A percentile compares a stretch with the other conserved stretches of the same genome.
phyloP scores from a whole-genome alignment of 2,329 filamentous ascomycete genomes.

The Macrophomina phaseolina region DNA sequence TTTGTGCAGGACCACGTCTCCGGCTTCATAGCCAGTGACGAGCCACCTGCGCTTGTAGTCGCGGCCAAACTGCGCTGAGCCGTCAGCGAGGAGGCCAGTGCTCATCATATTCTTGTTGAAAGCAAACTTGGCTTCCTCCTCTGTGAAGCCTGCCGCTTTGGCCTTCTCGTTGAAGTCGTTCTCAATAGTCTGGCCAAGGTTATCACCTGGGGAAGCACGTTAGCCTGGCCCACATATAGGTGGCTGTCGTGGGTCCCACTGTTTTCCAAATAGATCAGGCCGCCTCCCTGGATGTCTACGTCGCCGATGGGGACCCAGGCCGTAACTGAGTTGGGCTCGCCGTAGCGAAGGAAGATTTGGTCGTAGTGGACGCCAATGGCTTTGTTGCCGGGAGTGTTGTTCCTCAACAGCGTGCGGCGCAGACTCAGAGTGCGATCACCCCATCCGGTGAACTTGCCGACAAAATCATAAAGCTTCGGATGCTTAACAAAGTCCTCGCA shows the following conservation, averaged over 20 bases:
- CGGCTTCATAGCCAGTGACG: constrained; percentile 57
- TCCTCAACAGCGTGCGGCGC: constrained; percentile 59
- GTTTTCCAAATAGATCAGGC: constrained; percentile 51
- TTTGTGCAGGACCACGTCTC: constrained; percentile 55
- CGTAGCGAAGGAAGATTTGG: constrained; percentile 48
- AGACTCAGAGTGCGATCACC: constrained; percentile 54
- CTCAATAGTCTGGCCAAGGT: constrained; percentile 47
- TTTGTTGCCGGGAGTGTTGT: constrained; percentile 60
- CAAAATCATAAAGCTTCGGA: constrained; percentile 55
- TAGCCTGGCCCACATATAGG: background rate
- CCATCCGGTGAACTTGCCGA: constrained; percentile 62
- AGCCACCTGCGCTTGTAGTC: constrained; percentile 46
- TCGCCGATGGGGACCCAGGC: constrained; percentile 50
- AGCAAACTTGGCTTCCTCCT: constrained; percentile 49
- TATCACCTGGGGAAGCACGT: constrained; percentile 23
- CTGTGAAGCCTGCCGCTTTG: constrained; percentile 48
- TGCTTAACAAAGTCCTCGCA: constrained; percentile 58
- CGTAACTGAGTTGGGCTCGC: constrained; percentile 41
- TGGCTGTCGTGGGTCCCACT: constrained; percentile 28
- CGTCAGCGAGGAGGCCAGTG: constrained; percentile 56
- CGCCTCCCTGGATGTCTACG: constrained; percentile 43
- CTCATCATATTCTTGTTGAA: constrained; percentile 62
- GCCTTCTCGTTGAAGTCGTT: constrained; percentile 50
- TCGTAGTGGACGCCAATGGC: constrained; percentile 52
- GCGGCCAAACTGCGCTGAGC: constrained; percentile 46